These are phyloP conservation scores for Polygonum aviculare DNA, from an alignment of 148 eudicot species.

Conservation along the genomic window DNA sequence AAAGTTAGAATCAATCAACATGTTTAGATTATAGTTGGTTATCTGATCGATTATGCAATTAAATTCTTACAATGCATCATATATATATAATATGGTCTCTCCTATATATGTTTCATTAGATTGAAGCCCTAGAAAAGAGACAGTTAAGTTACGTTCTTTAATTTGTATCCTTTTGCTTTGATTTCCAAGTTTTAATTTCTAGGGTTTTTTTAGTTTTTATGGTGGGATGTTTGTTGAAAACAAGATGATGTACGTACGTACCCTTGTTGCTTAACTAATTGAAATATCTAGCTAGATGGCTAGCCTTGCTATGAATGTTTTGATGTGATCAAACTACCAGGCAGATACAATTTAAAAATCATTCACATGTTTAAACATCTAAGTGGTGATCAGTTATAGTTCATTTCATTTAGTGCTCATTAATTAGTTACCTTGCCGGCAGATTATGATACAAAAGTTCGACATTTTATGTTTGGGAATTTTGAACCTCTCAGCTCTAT, in stretches of 20 bases:
- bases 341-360: not conserved
- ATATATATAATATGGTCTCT: not conserved
- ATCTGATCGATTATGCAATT: not conserved
- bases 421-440: not conserved
- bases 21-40: not conserved
- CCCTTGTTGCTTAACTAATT: not conserved
- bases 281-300: not conserved
- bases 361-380: not conserved
- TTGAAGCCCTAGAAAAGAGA: not conserved
- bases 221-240: conserved; percentile 3
- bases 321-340: not conserved
- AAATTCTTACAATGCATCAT: not conserved
- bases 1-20: not conserved
- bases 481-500: not conserved
- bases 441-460: not conserved
- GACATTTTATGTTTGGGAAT: not conserved
- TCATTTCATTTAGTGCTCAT: not conserved
- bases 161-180: not conserved
- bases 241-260: not conserved
- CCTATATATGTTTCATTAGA: not conserved
- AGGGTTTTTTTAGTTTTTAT: not conserved
- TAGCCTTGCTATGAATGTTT: not conserved
- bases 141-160: not conserved
- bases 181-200: not conserved
- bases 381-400: not conserved